Evolutionary conservation across 2,329 filamentous ascomycete species (phyloP).

Genomic region (Cercospora janseana): DNA sequence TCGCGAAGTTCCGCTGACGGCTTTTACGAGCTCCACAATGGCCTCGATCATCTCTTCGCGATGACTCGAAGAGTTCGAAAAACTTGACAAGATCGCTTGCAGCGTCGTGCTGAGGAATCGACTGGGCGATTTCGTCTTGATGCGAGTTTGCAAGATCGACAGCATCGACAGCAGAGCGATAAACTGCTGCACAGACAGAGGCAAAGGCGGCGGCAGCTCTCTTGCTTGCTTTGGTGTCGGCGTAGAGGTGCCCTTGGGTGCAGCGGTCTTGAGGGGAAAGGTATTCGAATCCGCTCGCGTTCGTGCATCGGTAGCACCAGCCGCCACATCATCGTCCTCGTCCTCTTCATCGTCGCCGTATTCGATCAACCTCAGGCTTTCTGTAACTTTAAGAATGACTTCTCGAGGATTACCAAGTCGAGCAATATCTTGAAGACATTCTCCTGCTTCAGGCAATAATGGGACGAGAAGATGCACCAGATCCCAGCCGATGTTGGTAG

Average conservation of each 20-base stretch:
- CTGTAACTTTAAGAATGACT: slow-evolving; percentile 76
- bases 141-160: slow-evolving; percentile 67
- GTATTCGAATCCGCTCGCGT: slow-evolving; percentile 29
- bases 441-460: slow-evolving; percentile 63
- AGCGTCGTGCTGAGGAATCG: slow-evolving; percentile 76
- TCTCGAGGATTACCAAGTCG: slow-evolving; percentile 76
- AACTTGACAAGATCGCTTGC: slow-evolving; percentile 67
- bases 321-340: slow-evolving; percentile 31
- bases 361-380: slow-evolving; percentile 63
- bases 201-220: slow-evolving; percentile 36
- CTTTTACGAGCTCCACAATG: slow-evolving; percentile 68
- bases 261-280: slow-evolving; percentile 33
- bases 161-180: slow-evolving; percentile 69
- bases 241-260: slow-evolving; percentile 9
- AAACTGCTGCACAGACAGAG: slow-evolving; percentile 57
- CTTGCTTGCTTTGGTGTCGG: slow-evolving; percentile 31
- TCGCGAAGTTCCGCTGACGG: slow-evolving; percentile 64
- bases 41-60: slow-evolving; percentile 65
- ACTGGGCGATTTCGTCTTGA: slow-evolving; percentile 75
- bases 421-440: slow-evolving; percentile 71
- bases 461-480: slow-evolving; percentile 71
- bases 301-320: slow-evolving; percentile 18
- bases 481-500: slow-evolving; percentile 80
- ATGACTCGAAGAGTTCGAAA: slow-evolving; percentile 56
- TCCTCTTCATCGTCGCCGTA: slow-evolving; percentile 58